Base-by-base conservation (phyloP, 768 basidiomycete species). In the Kwoniella sp. region DNA sequence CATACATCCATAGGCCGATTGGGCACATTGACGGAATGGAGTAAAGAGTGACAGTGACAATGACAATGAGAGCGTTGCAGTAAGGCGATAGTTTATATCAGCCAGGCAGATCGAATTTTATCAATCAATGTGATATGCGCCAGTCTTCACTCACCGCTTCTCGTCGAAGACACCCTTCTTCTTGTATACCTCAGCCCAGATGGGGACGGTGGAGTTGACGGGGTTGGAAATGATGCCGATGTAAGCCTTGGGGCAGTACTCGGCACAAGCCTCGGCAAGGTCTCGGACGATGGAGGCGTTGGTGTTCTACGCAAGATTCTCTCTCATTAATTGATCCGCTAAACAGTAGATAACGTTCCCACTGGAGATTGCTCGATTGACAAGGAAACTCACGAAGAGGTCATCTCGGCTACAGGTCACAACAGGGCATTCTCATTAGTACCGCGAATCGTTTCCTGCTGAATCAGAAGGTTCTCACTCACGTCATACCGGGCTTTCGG, bases 211-310 rank as follows among this genome's bases (percentile, higher is more conserved):
- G 47, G 95, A 97, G 86, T 99, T 98, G 79, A 99, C 95, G 30
- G 96, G 96, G 84, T 99, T 99, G 72, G 96, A 95, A 81, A 99
- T 98, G 70, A 99, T 93, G 53, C 93, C 86, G 49, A 98, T 86
- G 73, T 90, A 89, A 22, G 96, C 96, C 77, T 92, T 93, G 64
- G 95, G 95, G 47, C 87, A 86, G 53, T 82, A 78, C 17, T 85
- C 87, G 17, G 95, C 94, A 73, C 93, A 90, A 30, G 90, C 93
- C 36, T 86, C 88, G 17, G 94, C 95, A 63, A 99, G 87, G 75
- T 92, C 91, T 72, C 88, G 88, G 63, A 97, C 90, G 79, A 99
- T 99, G 51, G 92, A 92, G 60, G 92, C 96, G 82, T 99, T 99
- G 85, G 94, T 96, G 91, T 96, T 74, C 54, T 55, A 33, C 13